These are phyloP conservation scores for Sequoiadendron giganteum DNA, from an alignment of 75 land plant species.

Conservation along the genomic window DNA sequence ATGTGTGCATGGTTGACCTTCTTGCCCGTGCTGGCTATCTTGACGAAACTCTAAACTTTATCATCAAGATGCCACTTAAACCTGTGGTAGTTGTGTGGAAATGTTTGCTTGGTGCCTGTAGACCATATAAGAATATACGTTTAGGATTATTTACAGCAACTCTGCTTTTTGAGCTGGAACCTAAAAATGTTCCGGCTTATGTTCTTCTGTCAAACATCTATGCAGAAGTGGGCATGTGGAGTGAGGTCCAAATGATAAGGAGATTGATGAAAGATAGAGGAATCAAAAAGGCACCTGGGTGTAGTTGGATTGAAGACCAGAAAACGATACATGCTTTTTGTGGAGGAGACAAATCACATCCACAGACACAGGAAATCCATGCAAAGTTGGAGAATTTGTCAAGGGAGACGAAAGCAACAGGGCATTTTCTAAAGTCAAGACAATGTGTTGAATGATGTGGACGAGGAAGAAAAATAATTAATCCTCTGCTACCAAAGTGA, in stretches of 20 bases:
- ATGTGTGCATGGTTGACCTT: constrained; percentile 56
- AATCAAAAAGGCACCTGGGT: constrained; percentile 44
- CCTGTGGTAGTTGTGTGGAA: constrained; percentile 39
- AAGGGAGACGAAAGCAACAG: constrained; percentile 25
- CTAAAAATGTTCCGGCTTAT: constrained; percentile 24
- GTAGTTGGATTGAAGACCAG: constrained; percentile 41
- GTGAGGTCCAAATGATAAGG: constrained; percentile 27
- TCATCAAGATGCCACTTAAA: constrained; percentile 30
- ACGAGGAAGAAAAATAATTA: constrained; percentile 31
- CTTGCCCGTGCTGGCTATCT: too few relatives aligned
- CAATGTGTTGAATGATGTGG: constrained; percentile 32
- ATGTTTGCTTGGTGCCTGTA: constrained; percentile 40
- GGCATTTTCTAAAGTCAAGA: constrained; percentile 24
- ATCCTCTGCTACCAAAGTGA: constrained; percentile 13
- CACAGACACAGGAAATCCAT: constrained; percentile 28
- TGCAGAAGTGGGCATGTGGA: constrained; percentile 38
- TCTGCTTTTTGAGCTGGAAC: background rate
- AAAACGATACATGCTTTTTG: constrained; percentile 41
- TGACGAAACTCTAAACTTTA: constrained; percentile 32
- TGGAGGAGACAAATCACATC: constrained; percentile 38
- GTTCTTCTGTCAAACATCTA: constrained; percentile 48
- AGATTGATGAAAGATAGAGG: constrained; percentile 39
- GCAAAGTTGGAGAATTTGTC: constrained; percentile 30
- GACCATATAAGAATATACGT: constrained; percentile 23
- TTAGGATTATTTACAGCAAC: too few relatives aligned